Evolutionary conservation across 768 basidiomycete species (phyloP), one percentile per base, ranked within the genome.

Genomic region (Leccinellum rugosiceps): DNA sequence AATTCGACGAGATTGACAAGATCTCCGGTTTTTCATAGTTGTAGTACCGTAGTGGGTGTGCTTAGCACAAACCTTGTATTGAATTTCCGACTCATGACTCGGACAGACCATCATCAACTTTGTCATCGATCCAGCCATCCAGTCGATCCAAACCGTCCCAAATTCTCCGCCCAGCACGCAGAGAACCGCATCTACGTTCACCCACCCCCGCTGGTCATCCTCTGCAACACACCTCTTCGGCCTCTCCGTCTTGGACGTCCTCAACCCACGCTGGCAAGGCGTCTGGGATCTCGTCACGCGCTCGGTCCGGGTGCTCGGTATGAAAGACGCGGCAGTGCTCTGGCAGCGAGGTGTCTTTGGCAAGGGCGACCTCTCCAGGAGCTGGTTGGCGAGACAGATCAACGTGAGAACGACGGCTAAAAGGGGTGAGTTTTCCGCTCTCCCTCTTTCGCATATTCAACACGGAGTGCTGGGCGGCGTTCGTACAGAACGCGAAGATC

Each of bases 321-420:
- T 76, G 25, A 78, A 73, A 23, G 84, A 94, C 69, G 83, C 85
- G 46, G 77, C 77, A 61, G 74, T 86, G 6, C 78, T 98, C 35
- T 99, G 97, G 91, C 77, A 83, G 48, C 76, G 90, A 58, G 97
- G 97, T 0, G 97, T 98, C 76, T 99, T 98, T 71, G 97, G 97
- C 25, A 99, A 99, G 73, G 97, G 97, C 1, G 90, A 90, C 68
- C 77, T 99, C 52, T 95, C 92, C 38, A 75, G 97, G 56, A 92
- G 85, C 55, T 99, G 96, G 96, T 77, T 87, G 58, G 82, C 86
- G n/a, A 77, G 97, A 47, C 87, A 92, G 63, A 77, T 88, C 57
- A 92, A 91, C 67, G 78, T 74, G 1, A 73, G 67, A 26, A 70
- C 77, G 59, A 74, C 83, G 49, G 80, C 78, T 56, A 80, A 80